Base-by-base conservation (phyloP, 768 basidiomycete genomes). In the Nidula microcarpa region DNA sequence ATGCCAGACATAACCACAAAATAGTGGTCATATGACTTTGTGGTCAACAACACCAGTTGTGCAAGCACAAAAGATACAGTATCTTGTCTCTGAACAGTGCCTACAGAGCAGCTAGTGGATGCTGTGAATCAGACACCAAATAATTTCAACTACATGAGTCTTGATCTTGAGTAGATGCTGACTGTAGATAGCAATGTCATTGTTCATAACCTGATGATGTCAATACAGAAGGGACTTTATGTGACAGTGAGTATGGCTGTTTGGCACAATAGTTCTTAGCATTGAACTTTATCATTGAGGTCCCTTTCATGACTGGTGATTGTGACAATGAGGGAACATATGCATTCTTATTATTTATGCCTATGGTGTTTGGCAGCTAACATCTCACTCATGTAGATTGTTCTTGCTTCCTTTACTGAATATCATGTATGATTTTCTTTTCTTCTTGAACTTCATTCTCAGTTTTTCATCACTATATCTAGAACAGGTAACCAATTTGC, bases 271-370 rank as follows among this genome's bases (percentile, higher is more conserved):
- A 9, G n/a, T 23, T 23, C 23, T 23, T 23, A 1, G 23, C 23
- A 23, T 4, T 23, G 23, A 30, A 51, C 1, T 49, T 23, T 37
- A 59, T 36, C 51, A 11, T 3, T 47, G 57, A 62, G 59, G 49
- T 64, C 17, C 68, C 70, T 9, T 54, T 60, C 30, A 56, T 71
- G 32, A 56, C 60, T n/a, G 75, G 76, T 0, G 62, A 70, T 47
- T 67, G 65, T 33, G 73, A 76, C 47, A 75, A 77, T 35, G 74
- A 76, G 54, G 75, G 74, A 52, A 74, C 74, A 63, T 73, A 16
- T 39, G 14, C 10, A 2, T 18, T 5, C 43, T 1, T 11, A 8
- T 36, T 9, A 43, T n/a, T n/a, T 43, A 18, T 41, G 39, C 11
- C 39, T 41, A 41, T 41, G 16, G 13, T 41, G n/a, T 48, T 16